Evolutionary conservation across 2,329 filamentous ascomycete species (phyloP).

Genomic region (Phialophora macrospora): DNA sequence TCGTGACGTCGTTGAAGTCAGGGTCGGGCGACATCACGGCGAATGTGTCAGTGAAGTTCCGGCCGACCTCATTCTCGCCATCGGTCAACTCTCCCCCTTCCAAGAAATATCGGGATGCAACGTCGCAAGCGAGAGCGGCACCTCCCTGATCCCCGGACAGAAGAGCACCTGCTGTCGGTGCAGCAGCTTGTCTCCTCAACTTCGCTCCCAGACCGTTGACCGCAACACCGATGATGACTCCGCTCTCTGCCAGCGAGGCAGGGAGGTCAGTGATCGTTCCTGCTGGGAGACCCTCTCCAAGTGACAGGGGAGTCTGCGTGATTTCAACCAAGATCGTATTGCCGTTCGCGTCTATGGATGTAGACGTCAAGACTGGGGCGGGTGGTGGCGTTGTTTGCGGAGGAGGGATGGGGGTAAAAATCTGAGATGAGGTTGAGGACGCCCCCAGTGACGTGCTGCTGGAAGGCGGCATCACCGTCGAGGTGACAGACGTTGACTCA

Average conservation of each 20-base stretch:
- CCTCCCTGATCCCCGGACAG: slow-evolving; percentile 24
- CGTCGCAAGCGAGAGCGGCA: slow-evolving; percentile 28
- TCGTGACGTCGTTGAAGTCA: slow-evolving; percentile 31
- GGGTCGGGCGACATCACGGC: slow-evolving; percentile 22
- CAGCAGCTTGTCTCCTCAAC: slow-evolving; percentile 27
- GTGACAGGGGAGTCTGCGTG: slow-evolving; percentile 26
- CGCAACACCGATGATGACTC: slow-evolving; percentile 30
- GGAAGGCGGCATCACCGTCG: neutral
- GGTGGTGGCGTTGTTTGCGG: slow-evolving; percentile 24
- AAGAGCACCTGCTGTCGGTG: slow-evolving; percentile 15
- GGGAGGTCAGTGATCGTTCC: slow-evolving; percentile 31
- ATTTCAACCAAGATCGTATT: slow-evolving; percentile 24
- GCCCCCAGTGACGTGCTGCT: slow-evolving; percentile 12
- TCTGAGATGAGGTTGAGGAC: slow-evolving; percentile 17
- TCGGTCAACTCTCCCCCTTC: slow-evolving; percentile 24
- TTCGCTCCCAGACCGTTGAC: slow-evolving; percentile 16
- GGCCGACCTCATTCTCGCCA: slow-evolving; percentile 30
- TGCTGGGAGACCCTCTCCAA: slow-evolving; percentile 33
- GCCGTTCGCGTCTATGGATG: slow-evolving; percentile 24
- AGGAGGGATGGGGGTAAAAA: slow-evolving; percentile 25
- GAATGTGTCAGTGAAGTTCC: slow-evolving; percentile 29
- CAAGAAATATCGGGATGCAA: slow-evolving; percentile 30
- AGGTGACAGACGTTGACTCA: neutral
- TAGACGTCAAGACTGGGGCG: slow-evolving; percentile 18
- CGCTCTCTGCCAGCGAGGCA: slow-evolving; percentile 11